Evolutionary conservation across 495 filamentous ascomycete species (phyloP).

Genomic region (Hypomontagnella monticulosa): DNA sequence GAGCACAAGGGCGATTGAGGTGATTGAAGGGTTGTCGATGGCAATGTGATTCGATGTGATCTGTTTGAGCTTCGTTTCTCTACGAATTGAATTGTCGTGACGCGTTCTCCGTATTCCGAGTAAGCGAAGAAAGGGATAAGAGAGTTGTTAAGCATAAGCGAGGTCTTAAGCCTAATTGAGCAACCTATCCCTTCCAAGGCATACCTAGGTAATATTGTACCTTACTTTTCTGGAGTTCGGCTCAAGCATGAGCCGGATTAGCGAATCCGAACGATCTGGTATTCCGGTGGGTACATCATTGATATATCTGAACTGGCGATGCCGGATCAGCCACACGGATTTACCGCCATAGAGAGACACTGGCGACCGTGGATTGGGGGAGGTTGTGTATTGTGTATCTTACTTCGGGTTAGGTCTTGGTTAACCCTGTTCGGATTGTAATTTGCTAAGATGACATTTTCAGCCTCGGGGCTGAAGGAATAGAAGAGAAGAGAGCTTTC

Average conservation of each 20-base stretch:
- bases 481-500: neutral
- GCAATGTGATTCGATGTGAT: constrained; percentile 1
- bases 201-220: constrained; percentile 8
- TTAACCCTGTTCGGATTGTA: constrained; percentile 12
- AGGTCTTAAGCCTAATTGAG: constrained; percentile 35
- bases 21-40: constrained; percentile 11
- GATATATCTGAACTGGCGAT: constrained; percentile 7
- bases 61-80: constrained; percentile 18
- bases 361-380: constrained; percentile 13
- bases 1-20: neutral
- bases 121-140: constrained; percentile 27
- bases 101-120: constrained; percentile 20
- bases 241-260: constrained; percentile 24
- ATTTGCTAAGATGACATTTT: constrained; percentile 23
- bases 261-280: constrained; percentile 11
- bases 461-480: constrained; percentile 19
- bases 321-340: constrained; percentile 28
- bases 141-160: constrained; percentile 32
- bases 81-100: constrained; percentile 24
- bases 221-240: constrained; percentile 25
- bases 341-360: constrained; percentile 27
- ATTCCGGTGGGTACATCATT: constrained; percentile 12
- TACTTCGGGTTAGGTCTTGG: constrained; percentile 7
- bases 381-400: constrained; percentile 4
- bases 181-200: constrained; percentile 13